Percentiles rank a stretch among this genome's conserved stretches.
Conservation (phyloP, 768 basidiomycete species). For the Suillus decipiens region DNA sequence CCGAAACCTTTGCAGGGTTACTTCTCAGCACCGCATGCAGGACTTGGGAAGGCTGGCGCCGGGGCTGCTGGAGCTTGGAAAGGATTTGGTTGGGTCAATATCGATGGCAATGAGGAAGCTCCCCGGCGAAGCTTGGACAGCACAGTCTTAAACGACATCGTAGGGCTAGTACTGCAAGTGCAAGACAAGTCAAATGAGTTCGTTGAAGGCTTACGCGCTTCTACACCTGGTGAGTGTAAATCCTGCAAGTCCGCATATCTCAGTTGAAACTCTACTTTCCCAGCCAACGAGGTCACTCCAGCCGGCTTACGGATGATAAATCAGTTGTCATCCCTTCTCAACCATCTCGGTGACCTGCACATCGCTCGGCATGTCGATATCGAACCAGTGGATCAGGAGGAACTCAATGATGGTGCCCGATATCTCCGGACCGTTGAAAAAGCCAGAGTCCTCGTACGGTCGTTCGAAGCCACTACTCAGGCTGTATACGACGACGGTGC, state of each 20-base stretch:
- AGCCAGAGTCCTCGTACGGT: slow-evolving; percentile 48
- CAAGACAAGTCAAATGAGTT: slow-evolving; percentile 31
- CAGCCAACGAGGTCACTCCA: slow-evolving; percentile 25
- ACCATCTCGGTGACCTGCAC: slow-evolving; percentile 48
- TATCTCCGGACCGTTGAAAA: slow-evolving; percentile 45
- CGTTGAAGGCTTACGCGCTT: slow-evolving; percentile 20
- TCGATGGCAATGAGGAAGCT: slow-evolving; percentile 36
- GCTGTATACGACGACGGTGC: slow-evolving; percentile 52
- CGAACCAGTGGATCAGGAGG: slow-evolving; percentile 38
- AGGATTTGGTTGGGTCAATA: slow-evolving; percentile 52
- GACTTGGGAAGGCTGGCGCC: slow-evolving; percentile 46
- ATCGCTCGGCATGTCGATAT: slow-evolving; percentile 55
- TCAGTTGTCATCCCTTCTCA: slow-evolving; percentile 43
- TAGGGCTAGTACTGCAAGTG: slow-evolving; percentile 24
- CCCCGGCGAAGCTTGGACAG: slow-evolving; percentile 28
- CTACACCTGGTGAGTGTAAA: slow-evolving; percentile 22
- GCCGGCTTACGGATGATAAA: slow-evolving; percentile 37
- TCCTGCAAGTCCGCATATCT: background rate
- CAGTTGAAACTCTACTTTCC: background rate
- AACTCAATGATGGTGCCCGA: slow-evolving; percentile 35
- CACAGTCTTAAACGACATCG: slow-evolving; percentile 37
- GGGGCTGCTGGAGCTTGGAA: slow-evolving; percentile 55
- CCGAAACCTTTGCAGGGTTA: slow-evolving; percentile 40
- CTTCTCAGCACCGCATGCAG: slow-evolving; percentile 38
- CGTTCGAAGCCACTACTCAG: slow-evolving; percentile 49